phyloP scores from a whole-genome alignment of 225 moss, liverwort and hornwort species.

The Takakia lepidozioides region DNA sequence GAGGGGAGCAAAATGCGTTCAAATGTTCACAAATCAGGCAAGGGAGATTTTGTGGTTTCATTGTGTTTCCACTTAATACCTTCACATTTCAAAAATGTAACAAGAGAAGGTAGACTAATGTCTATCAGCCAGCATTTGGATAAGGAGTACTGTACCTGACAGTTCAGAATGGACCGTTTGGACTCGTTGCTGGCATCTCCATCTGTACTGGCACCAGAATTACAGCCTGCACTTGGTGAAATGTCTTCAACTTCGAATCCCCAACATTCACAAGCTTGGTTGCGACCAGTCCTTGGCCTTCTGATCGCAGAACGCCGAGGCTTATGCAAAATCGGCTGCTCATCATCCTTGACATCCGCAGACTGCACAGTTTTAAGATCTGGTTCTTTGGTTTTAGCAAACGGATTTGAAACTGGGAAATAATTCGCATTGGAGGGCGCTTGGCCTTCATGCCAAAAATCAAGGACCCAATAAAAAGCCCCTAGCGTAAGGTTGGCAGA shows the following conservation, averaged over 20 bases:
- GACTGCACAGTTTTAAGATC: too few relatives aligned
- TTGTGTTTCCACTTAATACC: too few relatives aligned
- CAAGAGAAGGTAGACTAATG: not conserved
- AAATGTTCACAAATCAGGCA: too few relatives aligned
- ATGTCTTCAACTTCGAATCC: conserved; percentile 34
- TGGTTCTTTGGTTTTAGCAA: conserved; percentile 24
- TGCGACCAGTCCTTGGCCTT: conserved; percentile 28
- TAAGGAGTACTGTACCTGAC: too few relatives aligned
- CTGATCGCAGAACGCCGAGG: conserved; percentile 35
- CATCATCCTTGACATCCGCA: not conserved
- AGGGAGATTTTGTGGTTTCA: too few relatives aligned
- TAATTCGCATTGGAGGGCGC: conserved; percentile 35
- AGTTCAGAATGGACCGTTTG: too few relatives aligned
- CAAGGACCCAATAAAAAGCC: conserved; percentile 29
- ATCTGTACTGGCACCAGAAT: not conserved
- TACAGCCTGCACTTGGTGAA: not conserved
- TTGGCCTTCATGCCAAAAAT: conserved; percentile 37
- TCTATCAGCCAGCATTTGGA: not conserved
- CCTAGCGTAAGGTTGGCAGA: conserved; percentile 23
- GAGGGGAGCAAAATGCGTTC: too few relatives aligned
- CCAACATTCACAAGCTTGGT: conserved; percentile 48
- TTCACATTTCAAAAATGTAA: not conserved
- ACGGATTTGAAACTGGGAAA: conserved; percentile 25
- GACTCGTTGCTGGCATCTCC: not conserved
- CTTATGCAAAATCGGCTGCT: conserved; percentile 2